Conservation (phyloP, 75 land plant genomes). For the Pinus taeda region DNA sequence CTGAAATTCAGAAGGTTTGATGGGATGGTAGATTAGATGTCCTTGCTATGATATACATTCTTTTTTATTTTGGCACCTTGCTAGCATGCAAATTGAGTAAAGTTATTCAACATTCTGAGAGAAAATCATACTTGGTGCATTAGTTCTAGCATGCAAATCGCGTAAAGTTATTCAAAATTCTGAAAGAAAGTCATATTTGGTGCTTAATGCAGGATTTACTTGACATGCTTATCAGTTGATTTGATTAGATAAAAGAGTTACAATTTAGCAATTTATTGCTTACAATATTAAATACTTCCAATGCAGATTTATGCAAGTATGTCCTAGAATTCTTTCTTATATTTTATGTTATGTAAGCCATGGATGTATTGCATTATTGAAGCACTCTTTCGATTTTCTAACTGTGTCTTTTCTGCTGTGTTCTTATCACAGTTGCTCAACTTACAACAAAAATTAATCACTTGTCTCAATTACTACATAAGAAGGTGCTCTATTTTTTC, state of each 20-base stretch:
- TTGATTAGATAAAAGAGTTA: background rate
- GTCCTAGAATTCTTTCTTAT: too few species aligned
- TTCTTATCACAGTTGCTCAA: slow-evolving; percentile 66
- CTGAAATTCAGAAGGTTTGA: slow-evolving; percentile 68
- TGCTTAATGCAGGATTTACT: background rate
- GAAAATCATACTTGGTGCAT: background rate
- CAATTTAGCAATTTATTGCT: background rate
- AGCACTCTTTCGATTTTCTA: too few species aligned
- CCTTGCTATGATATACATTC: background rate
- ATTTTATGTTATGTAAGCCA: too few species aligned
- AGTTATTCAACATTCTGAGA: background rate
- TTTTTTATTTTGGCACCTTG: background rate
- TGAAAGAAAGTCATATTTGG: too few species aligned
- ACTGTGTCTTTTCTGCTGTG: background rate
- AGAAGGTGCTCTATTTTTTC: slow-evolving; percentile 52
- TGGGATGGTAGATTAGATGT: background rate
- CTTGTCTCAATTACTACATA: slow-evolving; percentile 59
- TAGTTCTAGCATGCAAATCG: too few species aligned
- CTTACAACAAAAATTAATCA: slow-evolving; percentile 89
- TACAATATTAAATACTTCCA: background rate
- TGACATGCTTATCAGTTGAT: background rate
- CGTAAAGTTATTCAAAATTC: background rate
- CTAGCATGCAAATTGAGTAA: background rate
- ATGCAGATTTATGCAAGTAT: slow-evolving; percentile 6
- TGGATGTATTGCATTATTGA: too few species aligned